These are phyloP conservation scores for Bocquillonia castaneifolia DNA, from an alignment of 441 rosid species.

Conservation along the genomic window DNA sequence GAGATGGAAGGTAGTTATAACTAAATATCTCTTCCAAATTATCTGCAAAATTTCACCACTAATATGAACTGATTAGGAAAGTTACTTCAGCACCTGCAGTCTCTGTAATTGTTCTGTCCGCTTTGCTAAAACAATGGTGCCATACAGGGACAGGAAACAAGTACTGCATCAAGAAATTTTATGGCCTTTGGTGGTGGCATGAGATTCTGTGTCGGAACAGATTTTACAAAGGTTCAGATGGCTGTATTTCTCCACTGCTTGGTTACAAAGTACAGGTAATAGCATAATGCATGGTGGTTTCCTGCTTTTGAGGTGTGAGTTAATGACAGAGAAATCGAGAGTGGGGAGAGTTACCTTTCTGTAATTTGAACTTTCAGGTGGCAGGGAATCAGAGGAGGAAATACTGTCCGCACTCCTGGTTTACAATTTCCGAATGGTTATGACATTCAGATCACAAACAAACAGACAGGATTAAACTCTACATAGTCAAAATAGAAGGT, in stretches of 20 bases:
- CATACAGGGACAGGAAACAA: conserved; percentile 55
- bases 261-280: conserved; percentile 81
- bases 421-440: conserved; percentile 87
- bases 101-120: background rate
- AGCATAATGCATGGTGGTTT: background rate
- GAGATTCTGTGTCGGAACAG: conserved; percentile 97
- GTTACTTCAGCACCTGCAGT: background rate
- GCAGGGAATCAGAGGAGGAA: conserved; percentile 67
- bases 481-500: conserved; percentile 14
- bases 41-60: conserved; percentile 6
- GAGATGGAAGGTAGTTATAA: conserved; percentile 68
- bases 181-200: conserved; percentile 99
- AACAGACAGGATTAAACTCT: conserved; percentile 24
- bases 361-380: conserved; percentile 47
- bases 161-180: conserved; percentile 65
- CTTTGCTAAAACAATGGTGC: conserved; percentile 10
- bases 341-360: conserved; percentile 23
- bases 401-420: conserved; percentile 76
- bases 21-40: conserved; percentile 2
- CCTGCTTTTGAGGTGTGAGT: background rate
- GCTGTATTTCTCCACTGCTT: conserved; percentile 85
- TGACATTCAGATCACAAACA: conserved; percentile 49
- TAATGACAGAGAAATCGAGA: background rate
- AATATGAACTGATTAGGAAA: conserved; percentile 2
- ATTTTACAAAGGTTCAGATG: conserved; percentile 90